phyloP scores from a whole-genome alignment of 805 yeast species.

The Yamadazyma olivae region DNA sequence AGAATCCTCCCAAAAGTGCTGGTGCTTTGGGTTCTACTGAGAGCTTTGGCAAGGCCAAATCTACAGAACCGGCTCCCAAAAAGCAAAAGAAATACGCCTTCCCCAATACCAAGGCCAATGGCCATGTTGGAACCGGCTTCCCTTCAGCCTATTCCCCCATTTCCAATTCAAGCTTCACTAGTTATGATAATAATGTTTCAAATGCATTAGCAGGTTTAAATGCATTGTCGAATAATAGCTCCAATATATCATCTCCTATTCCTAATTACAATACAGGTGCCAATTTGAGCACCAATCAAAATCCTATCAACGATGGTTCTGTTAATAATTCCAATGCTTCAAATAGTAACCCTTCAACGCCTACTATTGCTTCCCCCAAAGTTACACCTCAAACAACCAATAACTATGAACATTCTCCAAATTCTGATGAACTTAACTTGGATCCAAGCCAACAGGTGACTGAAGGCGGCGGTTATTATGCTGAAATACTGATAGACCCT shows the following conservation, averaged over 20 bases:
- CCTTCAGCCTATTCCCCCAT: slow-evolving; percentile 34
- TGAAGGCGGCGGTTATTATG: slow-evolving; percentile 37
- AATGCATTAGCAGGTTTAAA: slow-evolving; percentile 44
- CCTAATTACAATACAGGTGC: slow-evolving; percentile 12
- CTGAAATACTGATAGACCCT: slow-evolving; percentile 42
- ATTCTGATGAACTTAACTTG: slow-evolving; percentile 13
- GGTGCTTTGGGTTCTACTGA: slow-evolving; percentile 15
- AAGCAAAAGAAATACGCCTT: slow-evolving; percentile 15
- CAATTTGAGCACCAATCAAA: background rate
- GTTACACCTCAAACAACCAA: slow-evolving; percentile 16
- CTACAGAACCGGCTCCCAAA: slow-evolving; percentile 9
- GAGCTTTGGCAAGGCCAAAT: slow-evolving; percentile 8
- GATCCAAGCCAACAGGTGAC: slow-evolving; percentile 30
- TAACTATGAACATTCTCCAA: slow-evolving; percentile 16
- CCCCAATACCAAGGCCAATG: slow-evolving; percentile 14
- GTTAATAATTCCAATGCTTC: background rate
- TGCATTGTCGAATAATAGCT: slow-evolving; percentile 31
- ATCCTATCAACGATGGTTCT: background rate
- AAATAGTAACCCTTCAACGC: slow-evolving; percentile 19
- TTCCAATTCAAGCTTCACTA: slow-evolving; percentile 34
- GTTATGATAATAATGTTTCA: slow-evolving; percentile 37
- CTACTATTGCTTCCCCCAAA: slow-evolving; percentile 21
- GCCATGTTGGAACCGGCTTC: slow-evolving; percentile 15
- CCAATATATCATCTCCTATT: slow-evolving; percentile 22
- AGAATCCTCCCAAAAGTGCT: slow-evolving; percentile 42